These are phyloP conservation scores for Ashbya aceris DNA, from an alignment of 1,139 yeast species.

Conservation along the genomic window DNA sequence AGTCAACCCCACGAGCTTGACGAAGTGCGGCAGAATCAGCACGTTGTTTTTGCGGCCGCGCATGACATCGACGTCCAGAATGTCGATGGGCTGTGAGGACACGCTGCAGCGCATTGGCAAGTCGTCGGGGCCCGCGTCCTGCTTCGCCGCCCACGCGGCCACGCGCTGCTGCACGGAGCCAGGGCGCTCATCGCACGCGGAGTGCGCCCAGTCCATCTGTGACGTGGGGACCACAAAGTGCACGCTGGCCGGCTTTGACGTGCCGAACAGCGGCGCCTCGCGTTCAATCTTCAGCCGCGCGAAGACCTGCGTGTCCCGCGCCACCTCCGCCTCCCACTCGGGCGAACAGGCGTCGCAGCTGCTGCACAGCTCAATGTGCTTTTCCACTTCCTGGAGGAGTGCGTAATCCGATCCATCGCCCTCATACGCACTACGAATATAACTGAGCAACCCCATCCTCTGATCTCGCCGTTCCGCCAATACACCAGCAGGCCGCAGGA, in stretches of 20 bases:
- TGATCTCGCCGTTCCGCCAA: no score
- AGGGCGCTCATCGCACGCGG: conserved; percentile 46
- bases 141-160: conserved; percentile 37
- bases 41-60: conserved; percentile 44
- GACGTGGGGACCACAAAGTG: conserved; percentile 81
- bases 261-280: conserved; percentile 53
- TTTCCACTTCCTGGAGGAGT: conserved; percentile 1
- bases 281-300: conserved; percentile 40
- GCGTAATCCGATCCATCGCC: not conserved
- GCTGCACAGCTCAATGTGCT: conserved; percentile 9
- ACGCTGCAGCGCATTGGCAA: conserved; percentile 43
- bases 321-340: conserved; percentile 5
- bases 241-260: conserved; percentile 57
- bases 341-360: conserved; percentile 7
- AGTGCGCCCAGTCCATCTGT: conserved; percentile 74
- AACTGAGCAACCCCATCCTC: no score
- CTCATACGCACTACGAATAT: no score
- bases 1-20: conserved; percentile 53
- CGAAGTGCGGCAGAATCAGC: conserved; percentile 65
- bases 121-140: conserved; percentile 23
- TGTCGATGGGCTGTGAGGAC: conserved; percentile 40
- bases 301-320: conserved; percentile 16
- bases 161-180: conserved; percentile 47
- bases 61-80: conserved; percentile 36
- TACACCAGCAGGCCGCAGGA: no score